phyloP scores from a whole-genome alignment of 192 early-diverging fungal genomes.

The Gaertneriomyces semiglobifer region DNA sequence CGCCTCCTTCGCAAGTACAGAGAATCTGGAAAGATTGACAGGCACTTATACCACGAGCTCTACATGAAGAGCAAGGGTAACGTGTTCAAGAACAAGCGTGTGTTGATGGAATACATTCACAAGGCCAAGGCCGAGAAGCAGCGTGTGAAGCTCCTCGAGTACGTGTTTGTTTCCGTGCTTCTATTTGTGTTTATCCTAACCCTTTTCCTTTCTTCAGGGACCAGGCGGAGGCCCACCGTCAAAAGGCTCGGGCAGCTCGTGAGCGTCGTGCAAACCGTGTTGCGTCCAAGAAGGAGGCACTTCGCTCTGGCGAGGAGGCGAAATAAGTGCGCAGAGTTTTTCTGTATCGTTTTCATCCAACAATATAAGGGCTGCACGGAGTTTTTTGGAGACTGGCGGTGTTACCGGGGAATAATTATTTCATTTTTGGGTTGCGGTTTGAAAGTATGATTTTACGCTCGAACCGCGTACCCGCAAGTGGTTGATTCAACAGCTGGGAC shows the following conservation, averaged over 20 bases:
- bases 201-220: conserved; percentile 49
- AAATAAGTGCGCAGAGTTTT: background rate
- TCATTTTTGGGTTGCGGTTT: too few species aligned
- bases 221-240: conserved; percentile 97
- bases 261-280: conserved; percentile 83
- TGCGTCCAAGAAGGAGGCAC: conserved; percentile 85
- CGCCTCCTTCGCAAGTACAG: conserved; percentile 96
- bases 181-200: background rate
- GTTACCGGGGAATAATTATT: too few species aligned
- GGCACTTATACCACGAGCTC: conserved; percentile 95
- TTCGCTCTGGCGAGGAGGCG: conserved; percentile 34
- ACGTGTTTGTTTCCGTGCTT: conserved; percentile 15
- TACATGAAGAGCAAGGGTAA: conserved; percentile 99
- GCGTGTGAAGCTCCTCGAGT: conserved; percentile 81
- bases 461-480: too few species aligned
- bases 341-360: too few species aligned
- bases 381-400: too few species aligned
- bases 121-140: conserved; percentile 98
- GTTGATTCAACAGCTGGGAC: too few species aligned
- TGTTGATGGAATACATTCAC: conserved; percentile 99
- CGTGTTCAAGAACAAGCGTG: conserved; percentile 99
- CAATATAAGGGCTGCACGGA: too few species aligned
- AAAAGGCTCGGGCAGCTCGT: conserved; percentile 91
- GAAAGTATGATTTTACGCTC: too few species aligned
- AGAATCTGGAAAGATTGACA: conserved; percentile 96